phyloP scores from a whole-genome alignment of 2,329 filamentous ascomycete species.

The Verticillium klebahnii region DNA sequence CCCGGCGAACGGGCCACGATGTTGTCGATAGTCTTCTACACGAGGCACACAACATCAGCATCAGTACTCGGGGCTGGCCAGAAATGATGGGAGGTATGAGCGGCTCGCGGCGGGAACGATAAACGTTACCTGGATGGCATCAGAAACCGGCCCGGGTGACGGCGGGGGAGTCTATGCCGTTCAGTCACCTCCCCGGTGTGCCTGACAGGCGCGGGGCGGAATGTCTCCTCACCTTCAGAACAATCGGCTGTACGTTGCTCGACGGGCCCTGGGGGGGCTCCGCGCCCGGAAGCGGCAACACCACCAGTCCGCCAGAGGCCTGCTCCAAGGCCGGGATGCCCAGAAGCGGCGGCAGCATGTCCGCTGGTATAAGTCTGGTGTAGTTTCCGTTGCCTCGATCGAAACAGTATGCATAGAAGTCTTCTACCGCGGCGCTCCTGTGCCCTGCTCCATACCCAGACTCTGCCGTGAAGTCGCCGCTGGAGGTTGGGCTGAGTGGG shows the following conservation, averaged over 20 bases:
- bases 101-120: background rate
- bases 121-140: conserved; percentile 27
- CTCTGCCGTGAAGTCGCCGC: conserved; percentile 12
- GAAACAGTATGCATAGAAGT: conserved; percentile 44
- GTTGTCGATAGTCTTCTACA: conserved; percentile 26
- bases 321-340: conserved; percentile 38
- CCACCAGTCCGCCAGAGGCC: conserved; percentile 36
- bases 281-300: conserved; percentile 37
- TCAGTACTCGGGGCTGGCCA: background rate
- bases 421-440: conserved; percentile 14
- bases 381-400: conserved; percentile 48
- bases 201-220: background rate
- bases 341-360: conserved; percentile 40
- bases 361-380: conserved; percentile 51
- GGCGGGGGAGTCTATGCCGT: conserved; percentile 17
- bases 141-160: conserved; percentile 17
- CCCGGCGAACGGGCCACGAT: conserved; percentile 23
- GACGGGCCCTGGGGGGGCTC: conserved; percentile 30
- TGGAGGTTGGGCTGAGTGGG: conserved; percentile 10
- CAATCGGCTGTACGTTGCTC: conserved; percentile 30
- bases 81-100: background rate
- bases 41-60: background rate
- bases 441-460: conserved; percentile 3
- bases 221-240: conserved; percentile 30
- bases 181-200: conserved; percentile 19